phyloP scores from a whole-genome alignment of 108 stramenopile genomes.

The Hondaea fermentalgiana region DNA sequence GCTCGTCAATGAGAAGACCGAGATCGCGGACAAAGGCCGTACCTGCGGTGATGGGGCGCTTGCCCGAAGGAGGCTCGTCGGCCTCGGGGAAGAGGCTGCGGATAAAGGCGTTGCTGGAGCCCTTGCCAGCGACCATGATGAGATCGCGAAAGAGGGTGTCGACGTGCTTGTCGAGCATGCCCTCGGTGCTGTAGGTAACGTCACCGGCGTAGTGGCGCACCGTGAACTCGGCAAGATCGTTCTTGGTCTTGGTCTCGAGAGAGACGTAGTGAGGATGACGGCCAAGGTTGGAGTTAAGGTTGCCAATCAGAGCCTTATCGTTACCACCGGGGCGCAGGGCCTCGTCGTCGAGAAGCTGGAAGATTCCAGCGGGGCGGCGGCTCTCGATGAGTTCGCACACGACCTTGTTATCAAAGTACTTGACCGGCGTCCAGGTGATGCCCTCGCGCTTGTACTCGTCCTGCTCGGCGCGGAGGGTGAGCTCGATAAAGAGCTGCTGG shows the following conservation, averaged over 20 bases:
- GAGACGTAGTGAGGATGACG: not conserved
- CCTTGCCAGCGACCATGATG: conserved; percentile 66
- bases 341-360: conserved; percentile 41
- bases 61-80: not conserved
- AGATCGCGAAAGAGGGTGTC: conserved; percentile 86
- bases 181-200: conserved; percentile 79
- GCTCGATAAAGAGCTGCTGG: conserved; percentile 55
- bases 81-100: conserved; percentile 55
- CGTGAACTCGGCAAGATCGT: conserved; percentile 64
- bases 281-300: not conserved
- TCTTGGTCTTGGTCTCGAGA: conserved; percentile 43
- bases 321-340: conserved; percentile 4
- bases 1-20: conserved; percentile 6
- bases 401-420: conserved; percentile 52
- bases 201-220: conserved; percentile 89
- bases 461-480: conserved; percentile 51
- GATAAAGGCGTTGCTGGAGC: conserved; percentile 64
- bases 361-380: conserved; percentile 25
- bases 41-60: conserved; percentile 32
- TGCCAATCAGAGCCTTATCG: conserved; percentile 18
- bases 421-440: conserved; percentile 36
- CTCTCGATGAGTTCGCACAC: conserved; percentile 49
- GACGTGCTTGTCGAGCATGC: conserved; percentile 95
- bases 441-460: conserved; percentile 50
- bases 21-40: conserved; percentile 42